These are phyloP conservation scores for Bonnemaisonia californica DNA, from an alignment of 31 red algal genomes.

Conservation along the genomic window DNA sequence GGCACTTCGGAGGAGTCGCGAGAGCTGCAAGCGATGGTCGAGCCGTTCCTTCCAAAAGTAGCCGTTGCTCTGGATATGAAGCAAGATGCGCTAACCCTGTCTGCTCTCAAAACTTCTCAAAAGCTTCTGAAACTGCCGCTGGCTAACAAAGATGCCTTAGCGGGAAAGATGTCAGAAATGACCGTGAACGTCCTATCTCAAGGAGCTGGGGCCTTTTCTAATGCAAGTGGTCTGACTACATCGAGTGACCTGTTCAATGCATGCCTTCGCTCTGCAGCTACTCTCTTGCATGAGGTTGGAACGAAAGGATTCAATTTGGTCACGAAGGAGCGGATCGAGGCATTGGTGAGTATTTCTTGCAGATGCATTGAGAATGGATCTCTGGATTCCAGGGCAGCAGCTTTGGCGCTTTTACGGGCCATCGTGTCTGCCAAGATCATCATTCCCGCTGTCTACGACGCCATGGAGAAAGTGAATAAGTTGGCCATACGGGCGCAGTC, in stretches of 20 bases:
- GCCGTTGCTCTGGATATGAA: conserved; percentile 30
- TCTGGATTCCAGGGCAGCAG: conserved; percentile 50
- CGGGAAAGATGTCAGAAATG: conserved; percentile 40
- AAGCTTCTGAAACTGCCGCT: conserved; percentile 55
- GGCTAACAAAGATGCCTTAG: conserved; percentile 33
- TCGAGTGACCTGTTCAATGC: conserved; percentile 62
- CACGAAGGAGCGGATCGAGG: conserved; percentile 52
- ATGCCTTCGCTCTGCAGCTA: conserved; percentile 73
- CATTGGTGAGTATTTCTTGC: conserved; percentile 49
- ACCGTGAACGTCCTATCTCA: conserved; percentile 68
- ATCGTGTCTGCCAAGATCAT: conserved; percentile 19
- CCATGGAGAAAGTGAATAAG: conserved; percentile 62
- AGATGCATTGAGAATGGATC: conserved; percentile 58
- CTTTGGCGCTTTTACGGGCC: conserved; percentile 46
- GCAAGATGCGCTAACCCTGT: conserved; percentile 52
- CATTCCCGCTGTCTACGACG: conserved; percentile 67
- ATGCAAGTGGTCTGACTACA: neutral
- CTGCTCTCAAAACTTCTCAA: conserved; percentile 45
- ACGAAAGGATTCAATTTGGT: conserved; percentile 16
- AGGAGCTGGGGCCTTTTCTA: conserved; percentile 19
- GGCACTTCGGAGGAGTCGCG: conserved; percentile 7
- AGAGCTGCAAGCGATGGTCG: conserved; percentile 46
- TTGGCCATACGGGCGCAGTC: conserved; percentile 69
- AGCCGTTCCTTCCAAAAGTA: conserved; percentile 57
- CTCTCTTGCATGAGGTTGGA: conserved; percentile 49